Base-by-base conservation (phyloP, 345 rosid species). In the Ceriops zippeliana region DNA sequence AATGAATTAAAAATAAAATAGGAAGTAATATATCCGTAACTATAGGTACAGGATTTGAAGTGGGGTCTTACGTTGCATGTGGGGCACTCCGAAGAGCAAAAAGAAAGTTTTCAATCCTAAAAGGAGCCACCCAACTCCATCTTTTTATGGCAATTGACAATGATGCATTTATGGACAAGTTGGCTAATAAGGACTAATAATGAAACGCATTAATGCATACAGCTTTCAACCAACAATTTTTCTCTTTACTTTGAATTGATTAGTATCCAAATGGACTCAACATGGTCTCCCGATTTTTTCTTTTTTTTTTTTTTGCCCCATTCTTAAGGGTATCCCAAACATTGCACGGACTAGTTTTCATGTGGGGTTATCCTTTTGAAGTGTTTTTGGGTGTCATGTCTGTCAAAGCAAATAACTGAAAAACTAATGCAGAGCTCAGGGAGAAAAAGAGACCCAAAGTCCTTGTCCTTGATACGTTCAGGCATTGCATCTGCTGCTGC, bases 141-240 rank as follows among this genome's bases (percentile, higher is more conserved):
- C 46, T 11, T 9, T 11, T 1, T 31, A n/a, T 19, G 65, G 58
- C 20, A 42, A 2, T 2, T 21, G 63, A 38, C 5, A 28, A 73
- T 38, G 71, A 69, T 56, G 49, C 1, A 21, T 34, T 28, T 34
- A 49, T 28, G 24, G 46, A 68, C 56, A 68, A 68, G 65, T 57
- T 35, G 65, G 51, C 38, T 52, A 70, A 52, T 56, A 5, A 35
- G 69, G 70, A 58, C 60, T 69, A 32, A 51, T 54, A 62, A 28
- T 22, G 56, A 7, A 65, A 57, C 20, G 28, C 21, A 66, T 61
- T 68, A 16, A 73, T 60, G 67, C 56, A 35, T 61, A 62, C 65
- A 62, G 68, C 68, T 69, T 75, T 77, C 61, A 46, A 7, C 22
- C 30, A 52, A 21, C 38, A 9, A 52, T 49, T 64, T 2, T 19